Conservation (phyloP, 352 stramenopile species). For the Phytophthora rubi region DNA sequence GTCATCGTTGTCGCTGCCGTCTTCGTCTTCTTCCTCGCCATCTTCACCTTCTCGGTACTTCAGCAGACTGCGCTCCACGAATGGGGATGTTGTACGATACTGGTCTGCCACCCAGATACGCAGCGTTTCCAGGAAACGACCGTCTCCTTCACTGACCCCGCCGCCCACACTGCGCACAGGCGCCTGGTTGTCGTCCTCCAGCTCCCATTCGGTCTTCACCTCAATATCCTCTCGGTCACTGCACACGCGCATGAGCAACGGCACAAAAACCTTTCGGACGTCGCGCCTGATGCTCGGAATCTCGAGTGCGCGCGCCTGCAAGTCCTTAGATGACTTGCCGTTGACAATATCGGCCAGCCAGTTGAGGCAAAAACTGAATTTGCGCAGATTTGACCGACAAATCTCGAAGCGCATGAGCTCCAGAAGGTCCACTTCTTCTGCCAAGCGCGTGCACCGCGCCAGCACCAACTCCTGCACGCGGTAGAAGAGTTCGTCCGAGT, state of each 20-base stretch:
- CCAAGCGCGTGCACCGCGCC: conserved; percentile 63
- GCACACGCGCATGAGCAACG: conserved; percentile 76
- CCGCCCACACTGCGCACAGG: conserved; percentile 68
- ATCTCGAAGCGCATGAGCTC: conserved; percentile 89
- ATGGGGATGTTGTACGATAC: conserved; percentile 86
- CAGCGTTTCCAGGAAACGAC: conserved; percentile 78
- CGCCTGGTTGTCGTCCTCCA: conserved; percentile 76
- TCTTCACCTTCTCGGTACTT: conserved; percentile 79
- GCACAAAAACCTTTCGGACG: conserved; percentile 83
- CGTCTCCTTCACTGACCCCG: conserved; percentile 68
- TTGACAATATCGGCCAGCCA: conserved; percentile 86
- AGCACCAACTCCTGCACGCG: conserved; percentile 82
- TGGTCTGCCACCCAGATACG: conserved; percentile 88
- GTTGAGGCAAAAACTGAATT: conserved; percentile 86
- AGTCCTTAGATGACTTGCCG: conserved; percentile 73
- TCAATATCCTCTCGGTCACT: conserved; percentile 84
- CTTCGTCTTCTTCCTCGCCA: conserved; percentile 48
- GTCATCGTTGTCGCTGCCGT: conserved; percentile 23
- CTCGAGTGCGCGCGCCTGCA: conserved; percentile 79
- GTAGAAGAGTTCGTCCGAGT: conserved; percentile 87
- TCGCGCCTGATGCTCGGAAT: conserved; percentile 82
- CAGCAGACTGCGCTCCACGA: conserved; percentile 84
- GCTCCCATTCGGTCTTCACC: conserved; percentile 87
- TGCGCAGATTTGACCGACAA: conserved; percentile 84
- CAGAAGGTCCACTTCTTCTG: conserved; percentile 70